These are phyloP conservation scores for Coemansia sp. DNA, from an alignment of 192 early-diverging fungal genomes.

Conservation along the genomic window DNA sequence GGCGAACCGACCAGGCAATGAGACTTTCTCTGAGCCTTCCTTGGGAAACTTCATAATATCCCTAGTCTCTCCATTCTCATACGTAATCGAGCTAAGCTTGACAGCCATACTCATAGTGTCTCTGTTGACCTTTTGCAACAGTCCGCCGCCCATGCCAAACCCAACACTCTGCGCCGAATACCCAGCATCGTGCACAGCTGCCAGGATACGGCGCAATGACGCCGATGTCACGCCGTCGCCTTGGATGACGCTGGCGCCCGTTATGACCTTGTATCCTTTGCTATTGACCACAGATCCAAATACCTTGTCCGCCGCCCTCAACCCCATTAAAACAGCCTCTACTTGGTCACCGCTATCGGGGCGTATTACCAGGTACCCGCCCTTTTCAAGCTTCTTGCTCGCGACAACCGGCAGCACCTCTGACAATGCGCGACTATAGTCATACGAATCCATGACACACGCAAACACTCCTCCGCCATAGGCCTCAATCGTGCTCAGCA, in stretches of 20 bases:
- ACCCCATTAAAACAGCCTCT: conserved; percentile 71
- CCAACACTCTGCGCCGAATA: conserved; percentile 76
- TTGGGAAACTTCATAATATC: conserved; percentile 91
- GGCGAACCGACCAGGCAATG: conserved; percentile 70
- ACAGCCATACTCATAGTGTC: conserved; percentile 87
- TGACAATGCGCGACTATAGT: conserved; percentile 76
- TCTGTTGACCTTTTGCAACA: conserved; percentile 85
- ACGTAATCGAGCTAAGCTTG: conserved; percentile 75
- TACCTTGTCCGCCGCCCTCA: conserved; percentile 71
- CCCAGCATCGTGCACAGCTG: conserved; percentile 61
- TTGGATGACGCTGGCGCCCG: conserved; percentile 77
- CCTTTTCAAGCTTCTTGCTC: conserved; percentile 68
- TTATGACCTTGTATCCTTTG: conserved; percentile 82
- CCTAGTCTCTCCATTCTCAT: conserved; percentile 66
- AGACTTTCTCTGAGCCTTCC: conserved; percentile 70
- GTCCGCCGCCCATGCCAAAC: conserved; percentile 88
- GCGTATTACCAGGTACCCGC: conserved; percentile 81
- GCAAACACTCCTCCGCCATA: conserved; percentile 79
- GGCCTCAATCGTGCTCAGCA: conserved; percentile 64
- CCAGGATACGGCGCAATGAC: conserved; percentile 62
- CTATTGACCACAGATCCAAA: conserved; percentile 72
- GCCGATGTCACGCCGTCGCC: conserved; percentile 77
- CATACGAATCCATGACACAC: conserved; percentile 92
- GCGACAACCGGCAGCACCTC: conserved; percentile 74
- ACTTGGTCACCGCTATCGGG: conserved; percentile 88